Conservation (phyloP, 2,329 filamentous ascomycete species). For the Penicillium sp. region DNA sequence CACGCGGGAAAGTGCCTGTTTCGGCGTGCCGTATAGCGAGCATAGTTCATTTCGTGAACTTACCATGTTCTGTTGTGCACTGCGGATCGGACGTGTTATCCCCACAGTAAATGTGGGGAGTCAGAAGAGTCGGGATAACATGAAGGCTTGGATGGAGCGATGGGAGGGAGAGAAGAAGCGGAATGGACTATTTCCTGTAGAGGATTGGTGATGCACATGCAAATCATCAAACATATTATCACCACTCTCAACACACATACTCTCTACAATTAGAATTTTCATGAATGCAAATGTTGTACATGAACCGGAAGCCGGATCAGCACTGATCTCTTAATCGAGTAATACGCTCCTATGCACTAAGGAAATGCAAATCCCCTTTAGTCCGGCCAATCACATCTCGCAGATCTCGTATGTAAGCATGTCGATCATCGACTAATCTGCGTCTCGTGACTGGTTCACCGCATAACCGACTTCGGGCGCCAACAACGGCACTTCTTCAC, state of each 20-base stretch:
- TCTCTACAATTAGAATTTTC: not conserved
- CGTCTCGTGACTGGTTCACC: constrained; percentile 6
- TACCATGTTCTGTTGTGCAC: constrained; percentile 84
- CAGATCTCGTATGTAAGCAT: not conserved
- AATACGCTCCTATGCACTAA: not conserved
- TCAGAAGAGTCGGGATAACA: constrained; percentile 62
- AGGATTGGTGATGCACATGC: constrained; percentile 30
- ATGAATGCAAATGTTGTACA: not conserved
- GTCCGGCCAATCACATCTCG: not conserved
- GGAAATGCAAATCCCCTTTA: not conserved
- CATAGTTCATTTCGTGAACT: constrained; percentile 94
- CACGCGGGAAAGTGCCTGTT: constrained; percentile 79
- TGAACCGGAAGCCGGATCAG: not conserved
- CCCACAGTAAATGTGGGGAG: constrained; percentile 88
- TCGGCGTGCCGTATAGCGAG: constrained; percentile 93
- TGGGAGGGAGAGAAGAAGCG: constrained; percentile 65
- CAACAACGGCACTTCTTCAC: constrained; percentile 18
- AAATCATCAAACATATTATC: not conserved
- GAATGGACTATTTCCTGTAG: constrained; percentile 57
- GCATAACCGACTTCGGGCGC: constrained; percentile 21
- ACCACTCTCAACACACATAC: too few relatives aligned
- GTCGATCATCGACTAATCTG: not conserved
- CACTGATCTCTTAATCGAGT: not conserved
- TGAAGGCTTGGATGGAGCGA: constrained; percentile 66
- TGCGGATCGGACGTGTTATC: constrained; percentile 85